Base-by-base conservation (phyloP, 2,329 filamentous ascomycete genomes). In the Colletotrichum tofieldiae region DNA sequence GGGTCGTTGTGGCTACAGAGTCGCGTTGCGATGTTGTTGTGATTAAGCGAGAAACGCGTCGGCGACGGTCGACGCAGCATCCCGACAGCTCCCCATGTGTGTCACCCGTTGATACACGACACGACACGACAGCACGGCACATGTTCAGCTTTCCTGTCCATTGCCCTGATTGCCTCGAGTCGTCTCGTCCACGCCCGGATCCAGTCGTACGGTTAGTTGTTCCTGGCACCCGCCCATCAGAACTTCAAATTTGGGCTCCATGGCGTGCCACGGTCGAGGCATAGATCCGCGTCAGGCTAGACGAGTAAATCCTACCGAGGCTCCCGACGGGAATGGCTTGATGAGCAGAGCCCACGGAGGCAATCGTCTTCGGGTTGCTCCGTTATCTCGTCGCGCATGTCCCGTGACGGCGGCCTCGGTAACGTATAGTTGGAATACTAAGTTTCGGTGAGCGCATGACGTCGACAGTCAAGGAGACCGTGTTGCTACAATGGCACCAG, bases 11-110 rank as follows among this genome's bases (percentile, higher is more conserved):
- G 49, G 39, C 60, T 60, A 69, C 54, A 47, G 32, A 54, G 35
- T 60, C 70, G 70, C 70, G 70, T 67, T 37, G 60, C 59, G 39
- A 41, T 70, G 47, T 58, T 70, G 54, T 58, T 72, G n/a, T 72
- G 60, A 41, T 69, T 63, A 60, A 55, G 70, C 68, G 58, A 52
- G 61, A 62, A 47, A 58, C 63, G 52, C 61, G 61, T 64, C 45
- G 37, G 49, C 7, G 49, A 26, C 29, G n/a, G 61, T 55, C 39
- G 61, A 32, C 20, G 35, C 29, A 43, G 18, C 35, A 37, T 14
- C 23, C 32, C 14, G 5, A 32, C 18, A 16, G 20, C 26, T 16
- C 23, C n/a, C 29, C 14, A 8, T 29, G 59, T 23, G 9, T 9
- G 20, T 45, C 56, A 29, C 16, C 20, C 41, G 11, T 20, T 23